A percentile compares a stretch with the other conserved stretches of the same genome.
phyloP scores from a whole-genome alignment of 129 eudicot genomes.

The Flaveria bidentis region DNA sequence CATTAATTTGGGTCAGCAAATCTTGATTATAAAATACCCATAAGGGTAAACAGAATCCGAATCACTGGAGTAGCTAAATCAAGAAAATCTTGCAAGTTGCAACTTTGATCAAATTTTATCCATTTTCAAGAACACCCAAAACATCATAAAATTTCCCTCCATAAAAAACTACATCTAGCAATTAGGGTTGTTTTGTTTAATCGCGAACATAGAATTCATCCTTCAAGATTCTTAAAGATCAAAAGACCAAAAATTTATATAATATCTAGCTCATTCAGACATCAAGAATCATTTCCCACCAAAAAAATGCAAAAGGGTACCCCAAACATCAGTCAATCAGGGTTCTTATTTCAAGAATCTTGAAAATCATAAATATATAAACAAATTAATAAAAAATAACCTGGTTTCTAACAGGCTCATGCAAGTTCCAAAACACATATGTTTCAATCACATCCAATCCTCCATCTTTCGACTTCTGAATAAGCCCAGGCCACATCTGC shows the following conservation, averaged over 20 bases:
- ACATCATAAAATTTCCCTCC: conserved; percentile 3
- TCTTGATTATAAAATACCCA: background rate
- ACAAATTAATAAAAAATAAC: conserved; percentile 25
- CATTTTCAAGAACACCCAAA: background rate
- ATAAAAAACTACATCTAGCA: conserved; percentile 2
- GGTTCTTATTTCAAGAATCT: conserved; percentile 25
- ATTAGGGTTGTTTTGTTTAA: background rate
- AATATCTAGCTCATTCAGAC: background rate
- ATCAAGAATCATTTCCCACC: conserved; percentile 22
- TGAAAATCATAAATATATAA: background rate
- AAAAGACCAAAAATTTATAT: background rate
- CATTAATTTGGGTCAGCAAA: background rate
- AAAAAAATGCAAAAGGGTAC: background rate
- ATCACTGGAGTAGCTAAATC: background rate
- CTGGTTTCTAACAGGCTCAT: conserved; percentile 88
- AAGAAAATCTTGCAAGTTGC: conserved; percentile 15
- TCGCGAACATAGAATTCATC: background rate
- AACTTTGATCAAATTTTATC: too few species aligned
- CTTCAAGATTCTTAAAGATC: conserved; percentile 23
- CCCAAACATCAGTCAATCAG: conserved; percentile 1
- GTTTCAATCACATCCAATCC: conserved; percentile 93
- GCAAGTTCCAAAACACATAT: conserved; percentile 95
- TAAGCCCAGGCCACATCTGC: conserved; percentile 99
- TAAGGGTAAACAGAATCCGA: background rate
- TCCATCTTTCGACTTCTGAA: conserved; percentile 95